A percentile compares a stretch with the other conserved stretches of the same genome.
phyloP scores from a whole-genome alignment of 2,329 filamentous ascomycete genomes.

The Hysterium pulicare region DNA sequence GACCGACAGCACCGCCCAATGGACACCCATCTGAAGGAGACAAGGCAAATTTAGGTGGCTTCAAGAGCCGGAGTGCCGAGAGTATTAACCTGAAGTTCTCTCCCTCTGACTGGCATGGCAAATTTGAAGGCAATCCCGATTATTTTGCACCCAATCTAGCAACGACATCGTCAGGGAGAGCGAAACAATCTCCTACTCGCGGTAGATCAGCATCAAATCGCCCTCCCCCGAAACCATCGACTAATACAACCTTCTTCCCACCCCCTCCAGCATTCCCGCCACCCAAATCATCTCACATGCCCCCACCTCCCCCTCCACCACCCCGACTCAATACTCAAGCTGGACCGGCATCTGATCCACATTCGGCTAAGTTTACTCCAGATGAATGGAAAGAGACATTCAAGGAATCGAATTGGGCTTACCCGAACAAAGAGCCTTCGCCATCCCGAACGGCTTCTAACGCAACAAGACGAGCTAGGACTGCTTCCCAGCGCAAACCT shows the following conservation, averaged over 20 bases:
- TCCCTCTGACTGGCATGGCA: slow-evolving; percentile 45
- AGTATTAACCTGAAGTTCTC: slow-evolving; percentile 50
- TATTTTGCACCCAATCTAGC: slow-evolving; percentile 40
- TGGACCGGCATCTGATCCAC: slow-evolving; percentile 17
- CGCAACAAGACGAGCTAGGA: slow-evolving; percentile 24
- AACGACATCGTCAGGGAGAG: slow-evolving; percentile 20
- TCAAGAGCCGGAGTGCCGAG: slow-evolving; percentile 47
- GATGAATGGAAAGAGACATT: slow-evolving; percentile 45
- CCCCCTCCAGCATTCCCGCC: slow-evolving; percentile 5
- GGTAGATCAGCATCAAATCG: slow-evolving; percentile 19
- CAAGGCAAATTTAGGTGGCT: slow-evolving; percentile 12
- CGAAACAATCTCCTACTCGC: slow-evolving; percentile 29
- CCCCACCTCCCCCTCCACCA: slow-evolving; percentile 26
- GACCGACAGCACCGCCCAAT: slow-evolving; percentile 12
- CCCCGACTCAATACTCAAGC: slow-evolving; percentile 15
- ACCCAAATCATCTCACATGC: slow-evolving; percentile 13
- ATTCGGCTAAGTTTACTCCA: slow-evolving; percentile 38
- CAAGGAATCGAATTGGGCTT: slow-evolving; percentile 41
- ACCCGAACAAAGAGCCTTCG: slow-evolving; percentile 27
- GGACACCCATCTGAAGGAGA: slow-evolving; percentile 14
- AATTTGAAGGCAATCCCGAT: slow-evolving; percentile 41
- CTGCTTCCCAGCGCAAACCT: slow-evolving; percentile 20
- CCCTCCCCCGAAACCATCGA: slow-evolving; percentile 19
- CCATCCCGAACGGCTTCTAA: slow-evolving; percentile 26
- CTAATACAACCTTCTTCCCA: slow-evolving; percentile 19